phyloP scores from a whole-genome alignment of 1,284 basidiomycete genomes.

The Ustilago loliicola region DNA sequence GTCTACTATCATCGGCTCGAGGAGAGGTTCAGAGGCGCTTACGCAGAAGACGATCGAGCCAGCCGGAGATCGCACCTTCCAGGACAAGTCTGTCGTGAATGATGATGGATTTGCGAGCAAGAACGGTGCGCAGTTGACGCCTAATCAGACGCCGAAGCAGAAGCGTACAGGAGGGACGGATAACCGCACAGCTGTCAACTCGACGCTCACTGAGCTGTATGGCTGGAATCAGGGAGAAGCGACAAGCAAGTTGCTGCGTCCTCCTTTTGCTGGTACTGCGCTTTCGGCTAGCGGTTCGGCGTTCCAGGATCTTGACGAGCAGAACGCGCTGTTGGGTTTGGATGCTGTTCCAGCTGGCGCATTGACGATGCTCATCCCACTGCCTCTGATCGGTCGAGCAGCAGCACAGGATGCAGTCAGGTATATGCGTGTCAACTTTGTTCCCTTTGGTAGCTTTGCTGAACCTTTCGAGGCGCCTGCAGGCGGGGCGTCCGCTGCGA shows the following conservation, averaged over 20 bases:
- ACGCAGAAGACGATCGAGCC: slow-evolving; percentile 43
- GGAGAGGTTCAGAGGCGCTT: slow-evolving; percentile 48
- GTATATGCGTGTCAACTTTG: slow-evolving; percentile 57
- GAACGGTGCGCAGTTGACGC: too few relatives aligned
- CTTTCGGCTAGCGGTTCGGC: background rate
- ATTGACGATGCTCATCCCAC: slow-evolving; percentile 62
- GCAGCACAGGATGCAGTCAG: slow-evolving; percentile 30
- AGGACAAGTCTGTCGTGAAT: background rate
- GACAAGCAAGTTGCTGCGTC: slow-evolving; percentile 11
- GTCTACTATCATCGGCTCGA: slow-evolving; percentile 49
- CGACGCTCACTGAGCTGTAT: slow-evolving; percentile 35
- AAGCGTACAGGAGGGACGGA: background rate
- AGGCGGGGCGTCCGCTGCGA: background rate
- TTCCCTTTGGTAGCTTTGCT: slow-evolving; percentile 38
- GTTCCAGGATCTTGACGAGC: slow-evolving; percentile 38
- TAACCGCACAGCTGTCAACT: slow-evolving; percentile 25
- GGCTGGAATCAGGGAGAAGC: slow-evolving; percentile 37
- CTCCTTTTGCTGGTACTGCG: slow-evolving; percentile 1
- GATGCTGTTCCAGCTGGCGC: slow-evolving; percentile 47
- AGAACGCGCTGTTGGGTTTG: slow-evolving; percentile 46
- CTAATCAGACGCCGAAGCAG: background rate
- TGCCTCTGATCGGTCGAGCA: slow-evolving; percentile 45
- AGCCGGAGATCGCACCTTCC: background rate
- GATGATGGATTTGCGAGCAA: background rate
- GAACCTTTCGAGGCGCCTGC: slow-evolving; percentile 11